phyloP scores from a whole-genome alignment of 768 basidiomycete species.

The Boletus huronensis region DNA sequence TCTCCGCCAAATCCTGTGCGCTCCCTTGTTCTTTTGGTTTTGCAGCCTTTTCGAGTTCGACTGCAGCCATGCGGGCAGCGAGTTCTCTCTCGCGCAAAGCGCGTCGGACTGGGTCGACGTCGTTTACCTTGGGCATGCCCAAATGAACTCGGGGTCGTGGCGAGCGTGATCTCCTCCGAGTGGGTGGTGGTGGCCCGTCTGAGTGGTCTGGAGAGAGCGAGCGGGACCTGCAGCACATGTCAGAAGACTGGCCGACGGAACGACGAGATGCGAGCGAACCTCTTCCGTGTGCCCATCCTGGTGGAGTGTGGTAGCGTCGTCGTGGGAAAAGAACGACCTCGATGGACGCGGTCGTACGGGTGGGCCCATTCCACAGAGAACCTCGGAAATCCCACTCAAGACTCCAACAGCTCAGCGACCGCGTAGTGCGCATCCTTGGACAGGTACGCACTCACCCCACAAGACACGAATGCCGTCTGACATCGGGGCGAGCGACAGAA shows the following conservation, averaged over 20 bases:
- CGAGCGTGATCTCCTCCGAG: constrained; percentile 43
- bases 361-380: constrained; percentile 24
- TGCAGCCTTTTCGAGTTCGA: constrained; percentile 59
- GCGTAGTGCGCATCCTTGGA: constrained; percentile 66
- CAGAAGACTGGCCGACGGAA: background rate
- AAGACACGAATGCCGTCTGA: background rate
- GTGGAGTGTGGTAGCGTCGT: no score
- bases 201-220: constrained; percentile 40
- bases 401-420: constrained; percentile 55
- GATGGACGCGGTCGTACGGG: constrained; percentile 40
- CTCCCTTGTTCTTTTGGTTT: constrained; percentile 48
- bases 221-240: constrained; percentile 39
- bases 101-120: constrained; percentile 74
- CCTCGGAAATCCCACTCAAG: background rate
- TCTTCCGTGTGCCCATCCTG: constrained; percentile 46
- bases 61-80: constrained; percentile 64
- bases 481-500: constrained; percentile 46
- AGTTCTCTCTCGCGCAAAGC: constrained; percentile 79
- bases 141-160: constrained; percentile 31
- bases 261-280: constrained; percentile 18
- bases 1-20: constrained; percentile 53
- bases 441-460: constrained; percentile 47
- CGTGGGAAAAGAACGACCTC: constrained; percentile 10
- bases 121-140: constrained; percentile 51
- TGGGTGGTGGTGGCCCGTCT: constrained; percentile 38